Evolutionary conservation across 352 stramenopile genomes (phyloP).

Genomic region (Phytophthora parvispora): DNA sequence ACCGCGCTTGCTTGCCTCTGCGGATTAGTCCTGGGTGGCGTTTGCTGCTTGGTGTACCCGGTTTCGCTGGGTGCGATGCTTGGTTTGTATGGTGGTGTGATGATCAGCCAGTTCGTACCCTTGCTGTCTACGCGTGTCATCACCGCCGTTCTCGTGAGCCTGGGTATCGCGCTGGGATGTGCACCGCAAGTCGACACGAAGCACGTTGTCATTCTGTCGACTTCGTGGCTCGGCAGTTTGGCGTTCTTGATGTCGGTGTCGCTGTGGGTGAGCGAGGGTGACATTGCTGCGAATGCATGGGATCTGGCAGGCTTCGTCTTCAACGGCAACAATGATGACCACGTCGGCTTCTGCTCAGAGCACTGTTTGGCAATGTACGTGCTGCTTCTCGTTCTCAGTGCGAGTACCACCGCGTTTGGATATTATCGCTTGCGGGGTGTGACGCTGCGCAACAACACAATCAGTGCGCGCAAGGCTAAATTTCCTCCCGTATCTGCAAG

Average conservation of each 20-base stretch:
- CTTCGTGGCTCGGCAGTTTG: constrained; percentile 71
- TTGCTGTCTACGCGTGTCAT: constrained; percentile 70
- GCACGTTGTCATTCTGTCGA: constrained; percentile 75
- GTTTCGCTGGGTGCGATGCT: constrained; percentile 71
- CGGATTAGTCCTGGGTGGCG: constrained; percentile 73
- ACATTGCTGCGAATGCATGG: constrained; percentile 76
- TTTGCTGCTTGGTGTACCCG: constrained; percentile 70
- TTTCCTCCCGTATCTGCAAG: constrained; percentile 77
- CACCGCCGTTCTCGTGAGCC: constrained; percentile 50
- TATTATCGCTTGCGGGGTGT: constrained; percentile 55
- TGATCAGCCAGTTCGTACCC: constrained; percentile 76
- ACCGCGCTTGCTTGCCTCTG: constrained; percentile 73
- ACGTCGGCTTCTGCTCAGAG: constrained; percentile 63
- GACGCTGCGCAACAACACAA: constrained; percentile 35
- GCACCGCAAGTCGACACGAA: constrained; percentile 52
- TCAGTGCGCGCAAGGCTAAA: constrained; percentile 44
- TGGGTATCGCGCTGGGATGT: constrained; percentile 56
- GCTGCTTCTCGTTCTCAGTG: constrained; percentile 54
- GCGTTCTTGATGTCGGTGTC: constrained; percentile 79
- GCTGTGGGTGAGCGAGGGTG: constrained; percentile 69
- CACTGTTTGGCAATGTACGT: constrained; percentile 75
- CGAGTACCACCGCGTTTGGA: constrained; percentile 48
- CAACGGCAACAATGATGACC: constrained; percentile 52
- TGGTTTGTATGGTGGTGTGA: constrained; percentile 70
- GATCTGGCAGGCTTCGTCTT: constrained; percentile 75